phyloP scores from a whole-genome alignment of 352 stramenopile genomes.

The Peronospora farinosa region DNA sequence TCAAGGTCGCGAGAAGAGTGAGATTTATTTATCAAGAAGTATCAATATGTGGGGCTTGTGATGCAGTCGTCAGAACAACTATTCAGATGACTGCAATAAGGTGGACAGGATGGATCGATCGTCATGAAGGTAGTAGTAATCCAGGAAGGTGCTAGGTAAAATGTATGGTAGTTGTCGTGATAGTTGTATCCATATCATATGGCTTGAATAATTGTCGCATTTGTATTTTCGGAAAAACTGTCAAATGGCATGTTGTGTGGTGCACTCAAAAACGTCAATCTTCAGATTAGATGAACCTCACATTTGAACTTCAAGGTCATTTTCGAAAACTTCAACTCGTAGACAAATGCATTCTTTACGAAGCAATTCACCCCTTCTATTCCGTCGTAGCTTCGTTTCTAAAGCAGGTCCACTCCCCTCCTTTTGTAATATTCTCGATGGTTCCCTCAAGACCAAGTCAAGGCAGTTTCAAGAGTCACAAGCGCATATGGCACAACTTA shows the following conservation, averaged over 20 bases:
- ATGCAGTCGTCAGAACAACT: slow-evolving; percentile 1
- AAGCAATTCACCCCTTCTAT: slow-evolving; percentile 1
- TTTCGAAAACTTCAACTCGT: slow-evolving; percentile 3
- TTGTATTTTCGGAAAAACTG: no score
- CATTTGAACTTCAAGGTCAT: neutral
- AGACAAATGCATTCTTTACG: slow-evolving; percentile 4
- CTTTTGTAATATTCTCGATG: slow-evolving; percentile 55
- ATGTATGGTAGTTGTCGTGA: neutral
- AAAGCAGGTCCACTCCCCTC: slow-evolving; percentile 32
- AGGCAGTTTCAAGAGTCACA: slow-evolving; percentile 50
- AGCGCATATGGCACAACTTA: slow-evolving; percentile 53
- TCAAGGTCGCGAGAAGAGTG: slow-evolving; percentile 15
- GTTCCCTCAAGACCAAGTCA: slow-evolving; percentile 55
- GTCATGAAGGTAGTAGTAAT: no score
- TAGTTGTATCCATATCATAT: no score
- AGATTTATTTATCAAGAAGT: slow-evolving; percentile 43
- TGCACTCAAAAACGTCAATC: no score
- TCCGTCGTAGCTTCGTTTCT: slow-evolving; percentile 29
- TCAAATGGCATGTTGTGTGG: no score
- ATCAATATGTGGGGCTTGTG: slow-evolving; percentile 19
- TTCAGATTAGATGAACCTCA: no score
- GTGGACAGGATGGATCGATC: neutral
- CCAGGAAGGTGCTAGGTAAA: neutral
- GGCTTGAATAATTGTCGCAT: no score
- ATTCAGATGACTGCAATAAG: neutral